Percentiles rank a stretch among this genome's conserved stretches.
These are phyloP conservation scores for Aspergillus fischeri DNA, from an alignment of 2,329 filamentous ascomycete species.

Conservation along the genomic window DNA sequence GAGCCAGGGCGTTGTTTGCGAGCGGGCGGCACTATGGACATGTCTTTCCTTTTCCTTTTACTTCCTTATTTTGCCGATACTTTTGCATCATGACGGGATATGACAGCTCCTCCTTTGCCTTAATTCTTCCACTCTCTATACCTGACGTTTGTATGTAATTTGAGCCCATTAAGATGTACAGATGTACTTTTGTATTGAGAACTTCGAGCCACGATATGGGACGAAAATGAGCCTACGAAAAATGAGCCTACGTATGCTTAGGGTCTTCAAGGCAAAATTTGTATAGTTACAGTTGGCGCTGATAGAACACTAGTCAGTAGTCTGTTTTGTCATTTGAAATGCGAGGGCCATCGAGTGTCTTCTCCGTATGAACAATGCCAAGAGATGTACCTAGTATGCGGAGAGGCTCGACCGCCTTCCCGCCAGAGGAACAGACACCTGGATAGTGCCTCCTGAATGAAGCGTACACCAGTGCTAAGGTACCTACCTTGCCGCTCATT, in stretches of 20 bases:
- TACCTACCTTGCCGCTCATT: neutral
- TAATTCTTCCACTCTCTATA: neutral
- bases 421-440: neutral
- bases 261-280: neutral
- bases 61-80: conserved; percentile 7
- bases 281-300: neutral
- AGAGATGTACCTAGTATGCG: neutral
- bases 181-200: neutral
- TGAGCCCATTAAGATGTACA: neutral
- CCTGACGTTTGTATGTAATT: neutral
- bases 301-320: too few relatives aligned
- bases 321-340: neutral
- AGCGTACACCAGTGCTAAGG: neutral
- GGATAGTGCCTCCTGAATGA: neutral
- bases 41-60: conserved; percentile 9
- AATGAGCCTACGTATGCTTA: neutral
- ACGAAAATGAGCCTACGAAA: neutral
- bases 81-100: conserved; percentile 32
- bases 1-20: conserved; percentile 21
- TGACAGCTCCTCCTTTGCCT: conserved; percentile 20
- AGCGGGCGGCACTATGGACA: conserved; percentile 13
- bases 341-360: too few relatives aligned
- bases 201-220: neutral
- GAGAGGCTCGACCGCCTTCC: conserved; percentile 6
- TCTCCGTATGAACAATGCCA: neutral